These are phyloP conservation scores for Metarhizium rileyi DNA, from an alignment of 2,329 filamentous ascomycete genomes.

Conservation along the genomic window DNA sequence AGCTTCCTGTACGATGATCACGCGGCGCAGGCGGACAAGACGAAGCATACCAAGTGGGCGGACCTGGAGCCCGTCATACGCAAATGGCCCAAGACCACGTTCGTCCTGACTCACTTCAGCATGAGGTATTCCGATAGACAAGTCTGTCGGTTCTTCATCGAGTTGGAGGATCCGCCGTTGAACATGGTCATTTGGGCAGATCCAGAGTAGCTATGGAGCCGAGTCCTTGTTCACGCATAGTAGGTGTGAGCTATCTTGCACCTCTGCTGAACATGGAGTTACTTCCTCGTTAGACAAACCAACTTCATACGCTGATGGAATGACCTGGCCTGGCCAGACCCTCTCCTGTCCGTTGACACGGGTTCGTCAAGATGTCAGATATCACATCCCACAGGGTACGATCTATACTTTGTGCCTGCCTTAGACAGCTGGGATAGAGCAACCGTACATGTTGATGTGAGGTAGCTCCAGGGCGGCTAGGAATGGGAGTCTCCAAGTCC, in stretches of 20 bases:
- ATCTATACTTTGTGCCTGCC: too few relatives aligned
- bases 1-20: conserved; percentile 36
- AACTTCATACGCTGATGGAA: too few relatives aligned
- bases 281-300: too few relatives aligned
- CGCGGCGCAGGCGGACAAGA: conserved; percentile 31
- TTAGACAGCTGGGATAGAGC: neutral
- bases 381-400: too few relatives aligned
- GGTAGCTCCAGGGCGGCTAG: neutral
- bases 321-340: too few relatives aligned
- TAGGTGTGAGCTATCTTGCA: too few relatives aligned
- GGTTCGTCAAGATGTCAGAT: neutral
- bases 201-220: conserved; percentile 21
- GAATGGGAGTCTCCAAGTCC: neutral
- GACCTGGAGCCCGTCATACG: conserved; percentile 35
- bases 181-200: conserved; percentile 41
- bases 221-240: too few relatives aligned
- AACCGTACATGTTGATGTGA: neutral
- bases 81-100: conserved; percentile 31
- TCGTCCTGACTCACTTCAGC: conserved; percentile 39
- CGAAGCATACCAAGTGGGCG: conserved; percentile 37
- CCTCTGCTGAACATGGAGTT: too few relatives aligned
- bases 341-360: too few relatives aligned
- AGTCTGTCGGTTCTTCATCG: conserved; percentile 30
- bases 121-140: conserved; percentile 33
- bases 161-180: conserved; percentile 25